Percentiles rank a stretch among this genome's conserved stretches.
Evolutionary conservation across 225 moss, liverwort and hornwort species (phyloP).

Genomic region (Pseudoscleropodium purum): DNA sequence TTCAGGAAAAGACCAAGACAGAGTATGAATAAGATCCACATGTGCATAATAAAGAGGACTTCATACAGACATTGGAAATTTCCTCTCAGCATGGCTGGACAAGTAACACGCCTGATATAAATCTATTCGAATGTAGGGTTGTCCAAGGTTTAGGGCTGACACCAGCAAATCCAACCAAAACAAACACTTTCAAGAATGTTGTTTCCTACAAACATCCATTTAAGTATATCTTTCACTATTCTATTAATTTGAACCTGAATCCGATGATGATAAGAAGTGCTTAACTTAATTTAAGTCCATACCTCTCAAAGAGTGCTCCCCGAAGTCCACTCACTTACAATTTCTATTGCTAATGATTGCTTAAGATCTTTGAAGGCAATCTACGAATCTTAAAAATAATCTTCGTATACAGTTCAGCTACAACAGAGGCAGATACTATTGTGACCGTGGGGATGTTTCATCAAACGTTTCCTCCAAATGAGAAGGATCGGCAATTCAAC

Average conservation of each 20-base stretch:
- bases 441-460: background rate
- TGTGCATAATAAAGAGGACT: background rate
- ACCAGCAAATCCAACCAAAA: background rate
- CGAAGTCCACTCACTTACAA: background rate
- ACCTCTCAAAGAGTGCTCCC: background rate
- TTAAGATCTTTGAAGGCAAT: background rate
- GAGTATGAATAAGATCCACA: background rate
- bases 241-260: background rate
- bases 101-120: background rate
- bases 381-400: background rate
- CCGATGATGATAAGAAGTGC: background rate
- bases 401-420: background rate
- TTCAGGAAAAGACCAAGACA: background rate
- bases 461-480: background rate
- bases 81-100: background rate
- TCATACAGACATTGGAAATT: background rate
- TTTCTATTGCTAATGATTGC: background rate
- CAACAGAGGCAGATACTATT: background rate
- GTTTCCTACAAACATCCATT: background rate
- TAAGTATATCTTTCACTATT: background rate
- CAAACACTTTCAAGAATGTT: background rate
- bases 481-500: background rate
- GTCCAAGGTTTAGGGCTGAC: background rate
- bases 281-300: background rate
- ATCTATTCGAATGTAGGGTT: background rate